Conservation (phyloP, 805 yeast species). For the Saturnispora zaruensis region DNA sequence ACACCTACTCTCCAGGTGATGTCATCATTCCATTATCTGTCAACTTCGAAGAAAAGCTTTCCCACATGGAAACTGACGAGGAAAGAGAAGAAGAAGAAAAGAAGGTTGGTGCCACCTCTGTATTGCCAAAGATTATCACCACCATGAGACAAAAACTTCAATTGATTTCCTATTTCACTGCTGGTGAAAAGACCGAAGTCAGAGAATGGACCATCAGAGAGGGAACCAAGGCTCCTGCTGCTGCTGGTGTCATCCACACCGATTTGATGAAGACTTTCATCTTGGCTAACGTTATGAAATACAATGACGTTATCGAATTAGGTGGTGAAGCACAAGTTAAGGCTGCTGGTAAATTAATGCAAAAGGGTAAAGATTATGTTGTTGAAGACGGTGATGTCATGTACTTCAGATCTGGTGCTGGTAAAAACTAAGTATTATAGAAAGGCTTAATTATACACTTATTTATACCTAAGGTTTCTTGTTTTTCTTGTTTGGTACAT, state of each 20-base stretch:
- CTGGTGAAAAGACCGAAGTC: conserved; percentile 70
- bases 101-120: conserved; percentile 34
- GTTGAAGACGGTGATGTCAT: conserved; percentile 83
- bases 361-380: conserved; percentile 68
- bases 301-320: conserved; percentile 46
- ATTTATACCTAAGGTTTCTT: not conserved
- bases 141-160: conserved; percentile 61
- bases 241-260: conserved; percentile 85
- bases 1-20: conserved; percentile 60
- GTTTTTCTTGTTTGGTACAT: not conserved
- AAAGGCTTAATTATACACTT: not conserved
- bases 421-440: conserved; percentile 32
- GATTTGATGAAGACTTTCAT: conserved; percentile 78
- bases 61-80: conserved; percentile 70
- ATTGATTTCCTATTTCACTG: conserved; percentile 77
- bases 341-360: conserved; percentile 49
- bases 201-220: conserved; percentile 82
- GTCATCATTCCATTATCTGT: conserved; percentile 89
- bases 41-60: conserved; percentile 82
- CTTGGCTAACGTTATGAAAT: conserved; percentile 66
- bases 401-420: conserved; percentile 64
- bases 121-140: conserved; percentile 53
- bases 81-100: conserved; percentile 30
- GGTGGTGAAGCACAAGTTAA: conserved; percentile 46
- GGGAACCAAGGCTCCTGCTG: conserved; percentile 75